A percentile compares a stretch with the other conserved stretches of the same genome.
Conservation (phyloP, 306 rosid species). For the Phaseolus lunatus region DNA sequence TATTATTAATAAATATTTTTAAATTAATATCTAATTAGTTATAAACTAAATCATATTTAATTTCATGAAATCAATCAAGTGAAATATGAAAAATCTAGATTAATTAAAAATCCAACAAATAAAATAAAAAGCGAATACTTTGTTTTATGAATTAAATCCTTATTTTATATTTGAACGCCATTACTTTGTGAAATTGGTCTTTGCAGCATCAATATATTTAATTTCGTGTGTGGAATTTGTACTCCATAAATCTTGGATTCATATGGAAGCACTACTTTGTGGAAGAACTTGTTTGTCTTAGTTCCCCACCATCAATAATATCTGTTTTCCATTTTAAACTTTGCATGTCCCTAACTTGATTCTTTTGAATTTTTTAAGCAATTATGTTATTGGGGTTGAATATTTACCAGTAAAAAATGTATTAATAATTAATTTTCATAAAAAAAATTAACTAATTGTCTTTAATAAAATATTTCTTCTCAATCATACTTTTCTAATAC, state of each 20-base stretch:
- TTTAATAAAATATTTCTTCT: too few species aligned
- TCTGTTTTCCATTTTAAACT: background rate
- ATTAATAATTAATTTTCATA: too few species aligned
- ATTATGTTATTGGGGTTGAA: too few species aligned
- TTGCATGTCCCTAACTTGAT: background rate
- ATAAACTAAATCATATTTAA: too few species aligned
- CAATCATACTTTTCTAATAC: too few species aligned
- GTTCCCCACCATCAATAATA: background rate
- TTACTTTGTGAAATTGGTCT: background rate
- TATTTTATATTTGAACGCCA: background rate
- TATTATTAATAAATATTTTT: too few species aligned
- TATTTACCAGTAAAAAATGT: too few species aligned
- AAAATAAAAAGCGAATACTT: background rate
- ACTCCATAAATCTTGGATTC: constrained; percentile 22
- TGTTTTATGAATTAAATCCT: background rate
- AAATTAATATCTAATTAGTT: too few species aligned
- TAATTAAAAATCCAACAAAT: too few species aligned
- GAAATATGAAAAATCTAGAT: too few species aligned
- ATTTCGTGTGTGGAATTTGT: background rate
- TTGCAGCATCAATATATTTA: background rate
- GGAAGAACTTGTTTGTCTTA: background rate
- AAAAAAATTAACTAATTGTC: too few species aligned
- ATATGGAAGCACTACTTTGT: background rate
- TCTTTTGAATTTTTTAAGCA: background rate
- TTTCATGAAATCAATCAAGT: too few species aligned